A percentile compares a stretch with the other conserved stretches of the same genome.
Conservation (phyloP, 2,329 filamentous ascomycete species). For the Tolypocladium cylindrosporum region DNA sequence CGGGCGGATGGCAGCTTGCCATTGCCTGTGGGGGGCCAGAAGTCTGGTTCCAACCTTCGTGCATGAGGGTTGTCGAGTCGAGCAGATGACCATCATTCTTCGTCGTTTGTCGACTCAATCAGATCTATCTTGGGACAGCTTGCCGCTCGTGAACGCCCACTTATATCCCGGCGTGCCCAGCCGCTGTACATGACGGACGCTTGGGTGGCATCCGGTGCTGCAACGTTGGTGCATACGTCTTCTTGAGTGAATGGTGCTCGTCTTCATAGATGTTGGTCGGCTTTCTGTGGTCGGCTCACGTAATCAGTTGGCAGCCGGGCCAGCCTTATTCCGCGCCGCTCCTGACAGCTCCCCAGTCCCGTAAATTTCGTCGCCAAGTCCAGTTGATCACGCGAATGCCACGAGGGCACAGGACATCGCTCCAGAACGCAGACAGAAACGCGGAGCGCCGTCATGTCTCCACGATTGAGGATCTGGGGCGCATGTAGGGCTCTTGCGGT, state of each 20-base stretch:
- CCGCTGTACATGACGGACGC: neutral
- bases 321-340: slow-evolving; percentile 8
- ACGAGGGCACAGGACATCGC: neutral
- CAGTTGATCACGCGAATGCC: slow-evolving; percentile 1
- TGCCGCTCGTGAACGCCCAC: neutral
- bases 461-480: slow-evolving; percentile 22
- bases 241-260: no score
- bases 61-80: neutral
- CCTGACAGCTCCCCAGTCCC: slow-evolving; percentile 1
- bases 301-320: slow-evolving; percentile 4
- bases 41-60: neutral
- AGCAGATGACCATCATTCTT: neutral
- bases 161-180: neutral
- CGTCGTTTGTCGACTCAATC: neutral
- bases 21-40: neutral
- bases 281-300: neutral
- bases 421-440: neutral
- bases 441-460: slow-evolving; percentile 19
- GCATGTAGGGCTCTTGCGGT: slow-evolving; percentile 23
- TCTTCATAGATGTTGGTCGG: neutral
- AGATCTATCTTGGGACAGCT: neutral
- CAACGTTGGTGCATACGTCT: neutral
- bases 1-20: neutral
- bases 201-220: neutral
- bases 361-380: slow-evolving; percentile 6